Evolutionary conservation across 1,139 yeast genomes (phyloP).

Genomic region (Schizosaccharomyces versatilis): DNA sequence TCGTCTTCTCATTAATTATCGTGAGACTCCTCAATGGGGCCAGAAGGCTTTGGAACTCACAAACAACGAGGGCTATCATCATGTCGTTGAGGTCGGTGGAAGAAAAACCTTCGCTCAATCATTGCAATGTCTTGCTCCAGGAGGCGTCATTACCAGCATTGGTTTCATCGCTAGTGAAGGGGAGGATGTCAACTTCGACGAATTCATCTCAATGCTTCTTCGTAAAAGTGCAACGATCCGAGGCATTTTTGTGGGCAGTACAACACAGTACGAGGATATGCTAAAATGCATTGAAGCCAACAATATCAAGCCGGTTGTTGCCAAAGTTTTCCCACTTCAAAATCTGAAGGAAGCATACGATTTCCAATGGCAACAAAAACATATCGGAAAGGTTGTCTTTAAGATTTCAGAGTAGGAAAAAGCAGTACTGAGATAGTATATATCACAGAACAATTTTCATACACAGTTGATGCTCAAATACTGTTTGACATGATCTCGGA

Average conservation of each 20-base stretch:
- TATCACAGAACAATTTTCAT: neutral
- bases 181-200: neutral
- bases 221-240: neutral
- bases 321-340: conserved; percentile 5
- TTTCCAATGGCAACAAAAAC: conserved; percentile 3
- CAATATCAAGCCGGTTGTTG: conserved; percentile 4
- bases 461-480: neutral
- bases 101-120: conserved; percentile 33
- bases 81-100: conserved; percentile 62
- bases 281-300: neutral
- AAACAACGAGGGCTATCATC: conserved; percentile 47
- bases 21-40: conserved; percentile 31
- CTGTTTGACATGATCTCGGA: neutral
- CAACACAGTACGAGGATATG: neutral
- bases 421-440: neutral
- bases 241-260: conserved; percentile 2
- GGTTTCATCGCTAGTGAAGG: conserved; percentile 4
- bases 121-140: neutral
- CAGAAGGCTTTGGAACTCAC: conserved; percentile 43
- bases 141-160: conserved; percentile 2
- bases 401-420: neutral
- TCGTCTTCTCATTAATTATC: conserved; percentile 41
- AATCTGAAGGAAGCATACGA: conserved; percentile 3
- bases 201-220: neutral
- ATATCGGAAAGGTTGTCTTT: conserved; percentile 5